phyloP scores from a whole-genome alignment of 1,284 basidiomycete genomes.

The Porodaedalea pini region DNA sequence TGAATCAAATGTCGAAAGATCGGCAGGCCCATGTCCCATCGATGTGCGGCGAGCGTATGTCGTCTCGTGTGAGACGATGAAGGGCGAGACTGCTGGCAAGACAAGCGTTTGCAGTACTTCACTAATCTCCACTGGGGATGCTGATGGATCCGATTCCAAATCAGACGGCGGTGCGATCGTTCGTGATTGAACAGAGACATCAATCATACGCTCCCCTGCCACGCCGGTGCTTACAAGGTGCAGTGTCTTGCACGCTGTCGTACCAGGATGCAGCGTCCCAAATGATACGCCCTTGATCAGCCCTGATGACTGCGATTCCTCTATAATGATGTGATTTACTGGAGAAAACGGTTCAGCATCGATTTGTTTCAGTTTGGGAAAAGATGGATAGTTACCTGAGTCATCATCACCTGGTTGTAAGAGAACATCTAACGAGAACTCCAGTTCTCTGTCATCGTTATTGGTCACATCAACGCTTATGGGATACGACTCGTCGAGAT shows the following conservation, averaged over 20 bases:
- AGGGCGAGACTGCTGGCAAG: slow-evolving; percentile 54
- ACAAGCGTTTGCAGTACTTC: slow-evolving; percentile 64
- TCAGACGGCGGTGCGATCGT: slow-evolving; percentile 25
- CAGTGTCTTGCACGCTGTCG: slow-evolving; percentile 54
- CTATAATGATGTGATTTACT: slow-evolving; percentile 65
- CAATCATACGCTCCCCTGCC: slow-evolving; percentile 63
- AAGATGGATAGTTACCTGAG: slow-evolving; percentile 48
- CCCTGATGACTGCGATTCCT: slow-evolving; percentile 58
- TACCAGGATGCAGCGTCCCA: slow-evolving; percentile 58
- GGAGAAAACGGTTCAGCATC: slow-evolving; percentile 9
- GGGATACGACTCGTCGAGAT: slow-evolving; percentile 73
- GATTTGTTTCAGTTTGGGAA: neutral
- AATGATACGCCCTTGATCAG: slow-evolving; percentile 70
- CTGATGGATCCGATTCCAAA: slow-evolving; percentile 20
- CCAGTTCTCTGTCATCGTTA: slow-evolving; percentile 60
- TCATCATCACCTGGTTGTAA: slow-evolving; percentile 79
- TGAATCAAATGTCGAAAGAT: slow-evolving; percentile 54
- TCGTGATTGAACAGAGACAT: slow-evolving; percentile 70
- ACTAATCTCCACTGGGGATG: slow-evolving; percentile 35
- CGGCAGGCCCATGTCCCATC: slow-evolving; percentile 40
- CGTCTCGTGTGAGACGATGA: slow-evolving; percentile 49
- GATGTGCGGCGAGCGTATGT: slow-evolving; percentile 41
- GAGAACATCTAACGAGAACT: slow-evolving; percentile 67
- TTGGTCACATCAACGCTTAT: slow-evolving; percentile 67
- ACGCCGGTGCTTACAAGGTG: slow-evolving; percentile 55